Evolutionary conservation across 331 rosid species (phyloP).

Genomic region (Pyracantha coccinea): DNA sequence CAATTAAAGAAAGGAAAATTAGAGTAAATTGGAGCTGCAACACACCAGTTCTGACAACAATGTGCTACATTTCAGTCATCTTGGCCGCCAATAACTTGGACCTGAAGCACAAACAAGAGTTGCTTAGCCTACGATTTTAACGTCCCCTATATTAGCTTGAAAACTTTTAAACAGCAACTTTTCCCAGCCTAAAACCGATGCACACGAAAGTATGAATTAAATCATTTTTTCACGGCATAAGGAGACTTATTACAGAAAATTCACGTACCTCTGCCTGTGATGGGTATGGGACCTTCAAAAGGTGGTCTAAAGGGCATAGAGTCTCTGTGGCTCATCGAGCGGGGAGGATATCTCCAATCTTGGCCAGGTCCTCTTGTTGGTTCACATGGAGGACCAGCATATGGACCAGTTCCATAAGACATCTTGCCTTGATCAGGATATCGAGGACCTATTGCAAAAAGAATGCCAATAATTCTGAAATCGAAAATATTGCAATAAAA

Average conservation of each 20-base stretch:
- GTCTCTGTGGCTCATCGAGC: constrained; percentile 53
- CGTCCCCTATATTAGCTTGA: neutral
- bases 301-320: constrained; percentile 68
- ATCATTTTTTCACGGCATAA: too few relatives aligned
- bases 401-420: constrained; percentile 37
- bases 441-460: constrained; percentile 42
- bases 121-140: neutral
- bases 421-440: constrained; percentile 48
- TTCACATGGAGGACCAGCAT: constrained; percentile 70
- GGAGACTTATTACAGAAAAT: neutral
- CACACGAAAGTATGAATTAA: neutral
- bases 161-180: neutral
- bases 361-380: constrained; percentile 57
- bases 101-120: constrained; percentile 41
- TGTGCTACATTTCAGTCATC: constrained; percentile 33
- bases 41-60: constrained; percentile 26
- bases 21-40: neutral
- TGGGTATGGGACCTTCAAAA: constrained; percentile 69
- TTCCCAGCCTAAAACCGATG: neutral
- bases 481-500: neutral
- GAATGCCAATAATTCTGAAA: constrained; percentile 5
- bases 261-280: constrained; percentile 54
- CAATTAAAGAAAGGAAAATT: neutral
- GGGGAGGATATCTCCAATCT: constrained; percentile 79
- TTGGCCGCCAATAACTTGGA: constrained; percentile 75